phyloP scores from a whole-genome alignment of 2,329 filamentous ascomycete genomes.

The Chrysoporthe cubensis region DNA sequence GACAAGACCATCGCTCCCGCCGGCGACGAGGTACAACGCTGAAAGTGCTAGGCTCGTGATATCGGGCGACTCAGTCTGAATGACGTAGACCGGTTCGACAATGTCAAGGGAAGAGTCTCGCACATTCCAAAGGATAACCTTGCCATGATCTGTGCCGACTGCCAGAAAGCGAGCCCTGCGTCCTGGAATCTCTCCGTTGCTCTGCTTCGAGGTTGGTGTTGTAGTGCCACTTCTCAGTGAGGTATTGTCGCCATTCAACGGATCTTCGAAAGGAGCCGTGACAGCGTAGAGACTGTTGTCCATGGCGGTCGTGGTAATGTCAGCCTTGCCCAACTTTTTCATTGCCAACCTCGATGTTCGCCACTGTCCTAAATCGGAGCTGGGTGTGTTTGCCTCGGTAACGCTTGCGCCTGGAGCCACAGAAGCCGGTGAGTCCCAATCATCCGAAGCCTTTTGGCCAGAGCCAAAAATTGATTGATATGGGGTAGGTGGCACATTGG shows the following conservation, averaged over 20 bases:
- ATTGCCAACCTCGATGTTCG: conserved; percentile 63
- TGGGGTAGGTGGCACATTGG: conserved; percentile 6
- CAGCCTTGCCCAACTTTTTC: conserved; percentile 59
- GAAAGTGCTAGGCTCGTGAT: conserved; percentile 83
- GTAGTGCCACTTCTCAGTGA: conserved; percentile 37
- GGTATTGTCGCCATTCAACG: conserved; percentile 59
- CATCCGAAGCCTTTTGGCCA: neutral
- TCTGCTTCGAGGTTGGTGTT: conserved; percentile 47
- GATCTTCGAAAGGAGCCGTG: conserved; percentile 77
- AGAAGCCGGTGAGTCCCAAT: neutral
- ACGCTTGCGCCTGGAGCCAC: conserved; percentile 5
- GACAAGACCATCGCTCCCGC: conserved; percentile 91
- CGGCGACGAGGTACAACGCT: conserved; percentile 86
- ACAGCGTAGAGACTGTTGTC: conserved; percentile 76
- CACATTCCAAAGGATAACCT: conserved; percentile 84
- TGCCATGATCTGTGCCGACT: conserved; percentile 77
- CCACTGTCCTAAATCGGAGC: conserved; percentile 62
- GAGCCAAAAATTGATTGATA: conserved; percentile 24
- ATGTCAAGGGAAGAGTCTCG: conserved; percentile 65
- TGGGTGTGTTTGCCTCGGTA: neutral
- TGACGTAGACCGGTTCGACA: conserved; percentile 74
- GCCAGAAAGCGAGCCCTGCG: conserved; percentile 81
- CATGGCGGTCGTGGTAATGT: conserved; percentile 71
- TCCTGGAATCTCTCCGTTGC: conserved; percentile 72
- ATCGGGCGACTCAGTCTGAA: conserved; percentile 88